Base-by-base conservation (phyloP, 1,139 yeast genomes). In the Hemisphaericaspora lyxosophila region DNA sequence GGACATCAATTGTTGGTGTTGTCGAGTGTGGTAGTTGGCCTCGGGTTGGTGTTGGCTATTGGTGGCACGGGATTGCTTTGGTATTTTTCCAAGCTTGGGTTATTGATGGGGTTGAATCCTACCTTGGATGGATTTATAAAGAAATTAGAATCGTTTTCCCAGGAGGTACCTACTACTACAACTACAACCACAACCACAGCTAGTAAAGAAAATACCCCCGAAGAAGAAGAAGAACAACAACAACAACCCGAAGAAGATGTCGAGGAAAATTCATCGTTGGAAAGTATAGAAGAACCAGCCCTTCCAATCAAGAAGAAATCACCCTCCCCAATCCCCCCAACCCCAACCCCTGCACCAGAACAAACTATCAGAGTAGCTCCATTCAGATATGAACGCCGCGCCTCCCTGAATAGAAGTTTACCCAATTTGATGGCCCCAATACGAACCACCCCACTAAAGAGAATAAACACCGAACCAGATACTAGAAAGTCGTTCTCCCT, bases 61-160 rank as follows among this genome's bases (percentile, higher is more conserved):
- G 63, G 59, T n/a, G 53, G 49, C 1, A 42, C 54, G 14, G 51
- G 61, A 69, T 66, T 65, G 65, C 49, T 38, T 56, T 22, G 72
- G 70, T 2, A 25, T 26, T 33, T 33, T 11, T 26, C 26, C 9
- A 20, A 16, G 4, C 36, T 33, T 22, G 31, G 17, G 2, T 3
- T 19, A 4, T 14, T 33, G 23, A 33, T 20, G 16, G 36, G 36
- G 17, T 18, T 14, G n/a, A 14, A 33, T 26, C 13, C n/a, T 8
- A 9, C 8, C 13, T 17, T 26, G n/a, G 36, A 33, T 23, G 26
- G 12, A 6, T 11, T 26, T 7, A 12, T 33, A 14, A 15, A 17
- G 12, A 20, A 22, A 23, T 26, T 33, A 20, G 27, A 33, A 23
- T 4, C 31, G 7, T 33, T 26, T 7, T 11, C 15, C n/a, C 11